Conservation (phyloP, 202 grass and related monocot species). For the Brachypodium distachyon region DNA sequence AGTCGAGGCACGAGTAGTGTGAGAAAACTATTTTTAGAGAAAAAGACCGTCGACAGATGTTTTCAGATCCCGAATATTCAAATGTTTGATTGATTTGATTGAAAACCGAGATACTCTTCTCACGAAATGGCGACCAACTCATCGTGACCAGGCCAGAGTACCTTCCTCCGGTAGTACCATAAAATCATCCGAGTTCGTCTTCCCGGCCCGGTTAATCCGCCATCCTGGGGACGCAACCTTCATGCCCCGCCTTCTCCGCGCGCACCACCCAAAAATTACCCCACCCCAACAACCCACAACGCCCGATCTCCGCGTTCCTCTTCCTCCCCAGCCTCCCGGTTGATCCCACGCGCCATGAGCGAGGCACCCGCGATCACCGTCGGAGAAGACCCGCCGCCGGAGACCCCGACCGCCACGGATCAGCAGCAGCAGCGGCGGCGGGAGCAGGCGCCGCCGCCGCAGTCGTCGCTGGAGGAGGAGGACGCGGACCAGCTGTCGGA, state of each 20-base stretch:
- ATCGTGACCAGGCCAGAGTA: not conserved
- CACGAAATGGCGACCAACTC: no score
- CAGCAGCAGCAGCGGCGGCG: slow-evolving; percentile 5
- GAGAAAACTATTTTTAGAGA: no score
- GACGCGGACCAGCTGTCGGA: slow-evolving; percentile 66
- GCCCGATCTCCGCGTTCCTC: not conserved
- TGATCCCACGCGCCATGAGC: slow-evolving; percentile 9
- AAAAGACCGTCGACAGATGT: no score
- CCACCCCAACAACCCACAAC: not conserved
- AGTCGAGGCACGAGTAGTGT: no score
- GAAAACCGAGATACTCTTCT: no score
- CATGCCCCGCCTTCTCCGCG: slow-evolving; percentile 1
- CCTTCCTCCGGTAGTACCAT: no score
- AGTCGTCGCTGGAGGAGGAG: no score
- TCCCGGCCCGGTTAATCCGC: not conserved
- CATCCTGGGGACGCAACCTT: not conserved
- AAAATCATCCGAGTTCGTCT: not conserved
- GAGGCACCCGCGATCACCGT: not conserved
- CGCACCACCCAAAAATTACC: slow-evolving; percentile 9
- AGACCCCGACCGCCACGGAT: not conserved
- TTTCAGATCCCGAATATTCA: no score
- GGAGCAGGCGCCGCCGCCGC: slow-evolving; percentile 25
- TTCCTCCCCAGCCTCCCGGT: slow-evolving; percentile 5
- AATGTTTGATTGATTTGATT: no score
- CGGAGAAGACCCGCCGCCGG: not conserved